A percentile compares a stretch with the other conserved stretches of the same genome.
Evolutionary conservation across 176 grass and related monocot genomes (phyloP).

Genomic region (Cenchrus fungigraminus): DNA sequence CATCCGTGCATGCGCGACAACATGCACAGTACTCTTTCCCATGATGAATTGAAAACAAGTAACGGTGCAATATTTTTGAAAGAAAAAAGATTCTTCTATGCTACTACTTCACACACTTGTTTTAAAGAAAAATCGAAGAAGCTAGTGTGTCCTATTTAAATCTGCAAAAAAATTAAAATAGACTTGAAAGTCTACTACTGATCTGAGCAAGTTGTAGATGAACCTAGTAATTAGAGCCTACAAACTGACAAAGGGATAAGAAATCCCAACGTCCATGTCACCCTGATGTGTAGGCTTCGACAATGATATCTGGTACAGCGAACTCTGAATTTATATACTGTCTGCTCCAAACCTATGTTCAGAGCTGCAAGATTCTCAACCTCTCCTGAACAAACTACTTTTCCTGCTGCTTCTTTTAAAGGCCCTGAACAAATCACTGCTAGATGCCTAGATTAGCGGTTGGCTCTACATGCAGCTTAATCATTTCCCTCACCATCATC

Average conservation of each 20-base stretch:
- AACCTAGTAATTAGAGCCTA: slow-evolving; percentile 19
- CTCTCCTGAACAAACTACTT: background rate
- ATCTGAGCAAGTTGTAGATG: background rate
- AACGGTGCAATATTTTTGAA: background rate
- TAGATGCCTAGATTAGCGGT: background rate
- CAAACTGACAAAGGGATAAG: slow-evolving; percentile 31
- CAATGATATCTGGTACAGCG: slow-evolving; percentile 6
- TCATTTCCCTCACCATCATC: background rate
- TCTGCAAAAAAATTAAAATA: no score
- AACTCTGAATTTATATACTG: slow-evolving; percentile 4
- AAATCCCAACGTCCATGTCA: slow-evolving; percentile 18
- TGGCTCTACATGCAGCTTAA: background rate
- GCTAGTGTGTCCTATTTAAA: background rate
- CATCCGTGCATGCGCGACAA: background rate
- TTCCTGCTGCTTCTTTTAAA: background rate
- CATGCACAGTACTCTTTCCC: background rate
- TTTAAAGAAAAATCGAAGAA: background rate
- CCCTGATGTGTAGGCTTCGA: slow-evolving; percentile 5
- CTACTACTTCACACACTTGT: background rate
- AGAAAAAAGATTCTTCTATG: background rate
- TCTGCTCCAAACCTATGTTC: slow-evolving; percentile 15
- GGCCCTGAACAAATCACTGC: background rate
- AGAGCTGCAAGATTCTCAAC: slow-evolving; percentile 31
- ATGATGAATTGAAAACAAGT: background rate
- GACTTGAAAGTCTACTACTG: background rate